A percentile compares a stretch with the other conserved stretches of the same genome.
These are phyloP conservation scores for Beauveria rudraprayagi DNA, from an alignment of 2,329 filamentous ascomycete species.

Conservation along the genomic window DNA sequence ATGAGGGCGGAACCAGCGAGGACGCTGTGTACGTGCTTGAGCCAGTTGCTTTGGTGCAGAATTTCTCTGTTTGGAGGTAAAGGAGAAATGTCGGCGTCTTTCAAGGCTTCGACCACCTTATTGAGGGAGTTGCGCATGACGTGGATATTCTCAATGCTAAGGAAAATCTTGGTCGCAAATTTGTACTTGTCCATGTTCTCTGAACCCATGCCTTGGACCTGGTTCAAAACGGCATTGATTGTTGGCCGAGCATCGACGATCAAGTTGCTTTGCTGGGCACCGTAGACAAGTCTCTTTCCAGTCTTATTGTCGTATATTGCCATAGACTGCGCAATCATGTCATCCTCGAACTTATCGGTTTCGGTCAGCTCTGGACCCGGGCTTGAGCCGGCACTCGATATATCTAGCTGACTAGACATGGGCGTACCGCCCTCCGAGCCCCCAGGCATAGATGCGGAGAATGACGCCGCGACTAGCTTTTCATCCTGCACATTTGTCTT, in stretches of 20 bases:
- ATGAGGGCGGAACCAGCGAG: slow-evolving; percentile 80
- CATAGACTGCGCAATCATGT: slow-evolving; percentile 42
- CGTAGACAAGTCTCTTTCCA: slow-evolving; percentile 64
- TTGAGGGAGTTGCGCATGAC: slow-evolving; percentile 90
- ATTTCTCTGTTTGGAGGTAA: slow-evolving; percentile 75
- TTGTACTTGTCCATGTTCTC: slow-evolving; percentile 98
- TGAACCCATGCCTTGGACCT: slow-evolving; percentile 84
- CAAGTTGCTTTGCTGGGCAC: slow-evolving; percentile 85
- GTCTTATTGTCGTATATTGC: slow-evolving; percentile 48
- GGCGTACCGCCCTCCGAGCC: slow-evolving; percentile 28
- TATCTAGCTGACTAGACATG: slow-evolving; percentile 42
- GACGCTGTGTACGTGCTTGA: slow-evolving; percentile 79
- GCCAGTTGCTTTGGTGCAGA: slow-evolving; percentile 78
- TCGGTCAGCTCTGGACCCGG: slow-evolving; percentile 48
- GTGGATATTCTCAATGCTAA: slow-evolving; percentile 97
- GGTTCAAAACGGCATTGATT: slow-evolving; percentile 91
- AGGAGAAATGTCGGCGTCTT: slow-evolving; percentile 82
- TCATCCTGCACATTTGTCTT: slow-evolving; percentile 95
- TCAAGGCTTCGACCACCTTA: slow-evolving; percentile 81
- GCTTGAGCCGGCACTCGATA: slow-evolving; percentile 25
- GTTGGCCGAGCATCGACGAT: slow-evolving; percentile 94
- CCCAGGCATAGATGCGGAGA: slow-evolving; percentile 39
- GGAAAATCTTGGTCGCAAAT: slow-evolving; percentile 81
- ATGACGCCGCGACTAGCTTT: slow-evolving; percentile 85
- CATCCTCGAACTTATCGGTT: slow-evolving; percentile 60